phyloP scores from a whole-genome alignment of 257 asterid species.

The Ballota nigra region DNA sequence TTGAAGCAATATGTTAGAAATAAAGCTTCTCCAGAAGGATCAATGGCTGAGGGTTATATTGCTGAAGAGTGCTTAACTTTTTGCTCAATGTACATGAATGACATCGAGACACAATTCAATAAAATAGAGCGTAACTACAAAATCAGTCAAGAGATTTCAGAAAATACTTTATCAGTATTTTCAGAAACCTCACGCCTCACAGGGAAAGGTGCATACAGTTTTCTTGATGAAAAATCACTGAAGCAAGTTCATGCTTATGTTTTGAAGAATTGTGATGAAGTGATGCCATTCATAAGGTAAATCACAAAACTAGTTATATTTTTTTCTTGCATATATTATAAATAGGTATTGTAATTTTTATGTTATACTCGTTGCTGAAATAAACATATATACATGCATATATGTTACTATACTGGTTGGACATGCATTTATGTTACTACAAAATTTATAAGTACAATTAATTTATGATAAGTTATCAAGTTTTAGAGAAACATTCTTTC shows the following conservation, averaged over 20 bases:
- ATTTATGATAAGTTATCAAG: no score
- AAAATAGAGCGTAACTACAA: background rate
- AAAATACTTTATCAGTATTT: background rate
- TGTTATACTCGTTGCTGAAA: no score
- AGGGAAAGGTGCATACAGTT: background rate
- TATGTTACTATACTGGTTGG: no score
- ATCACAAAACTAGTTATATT: no score
- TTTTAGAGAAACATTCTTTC: no score
- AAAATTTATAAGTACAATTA: no score
- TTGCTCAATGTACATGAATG: background rate
- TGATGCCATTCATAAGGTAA: background rate
- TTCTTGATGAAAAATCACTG: background rate
- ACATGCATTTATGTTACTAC: no score
- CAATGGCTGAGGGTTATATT: background rate
- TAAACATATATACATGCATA: no score
- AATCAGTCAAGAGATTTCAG: background rate
- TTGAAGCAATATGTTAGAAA: background rate
- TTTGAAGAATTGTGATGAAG: constrained; percentile 4
- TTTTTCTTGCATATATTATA: no score
- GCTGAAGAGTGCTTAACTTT: background rate
- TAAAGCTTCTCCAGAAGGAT: background rate
- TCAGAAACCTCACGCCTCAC: background rate
- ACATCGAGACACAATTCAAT: background rate
- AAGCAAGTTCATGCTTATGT: background rate
- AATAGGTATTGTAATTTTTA: no score